Conservation (phyloP, 805 yeast genomes). For the Diddensiella santjacobensis region DNA sequence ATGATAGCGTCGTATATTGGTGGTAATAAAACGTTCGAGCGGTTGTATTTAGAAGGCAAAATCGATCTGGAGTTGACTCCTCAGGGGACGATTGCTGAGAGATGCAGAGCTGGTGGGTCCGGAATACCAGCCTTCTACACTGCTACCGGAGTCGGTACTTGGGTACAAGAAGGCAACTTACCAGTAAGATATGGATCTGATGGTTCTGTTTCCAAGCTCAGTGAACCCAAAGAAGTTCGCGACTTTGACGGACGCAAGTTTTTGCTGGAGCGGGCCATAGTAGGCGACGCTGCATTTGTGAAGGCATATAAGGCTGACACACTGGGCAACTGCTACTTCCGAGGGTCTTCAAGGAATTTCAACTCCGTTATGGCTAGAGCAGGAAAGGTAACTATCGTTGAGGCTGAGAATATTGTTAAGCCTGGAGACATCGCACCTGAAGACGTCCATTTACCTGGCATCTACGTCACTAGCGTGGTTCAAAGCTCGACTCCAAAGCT, state of each 20-base stretch:
- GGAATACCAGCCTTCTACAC: constrained; percentile 45
- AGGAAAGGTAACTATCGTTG: constrained; percentile 45
- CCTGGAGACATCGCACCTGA: constrained; percentile 44
- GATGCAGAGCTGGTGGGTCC: constrained; percentile 44
- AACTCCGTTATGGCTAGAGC: constrained; percentile 45
- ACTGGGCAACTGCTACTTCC: constrained; percentile 44
- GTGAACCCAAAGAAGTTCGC: constrained; percentile 38
- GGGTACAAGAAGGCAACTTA: constrained; percentile 43
- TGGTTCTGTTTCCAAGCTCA: constrained; percentile 35
- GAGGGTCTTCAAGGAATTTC: constrained; percentile 46
- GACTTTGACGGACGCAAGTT: constrained; percentile 39
- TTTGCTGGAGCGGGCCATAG: constrained; percentile 39
- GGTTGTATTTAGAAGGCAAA: constrained; percentile 38
- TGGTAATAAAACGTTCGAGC: constrained; percentile 39
- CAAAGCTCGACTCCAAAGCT: constrained; percentile 43
- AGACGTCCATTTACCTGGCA: constrained; percentile 46
- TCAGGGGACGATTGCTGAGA: constrained; percentile 44
- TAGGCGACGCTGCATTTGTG: constrained; percentile 42
- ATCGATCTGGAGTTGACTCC: constrained; percentile 43
- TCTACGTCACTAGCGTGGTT: constrained; percentile 41
- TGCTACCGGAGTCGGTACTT: constrained; percentile 46
- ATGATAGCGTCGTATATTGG: constrained; percentile 44
- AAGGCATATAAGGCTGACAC: constrained; percentile 43
- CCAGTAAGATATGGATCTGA: constrained; percentile 38
- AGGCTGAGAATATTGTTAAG: constrained; percentile 48